A percentile compares a stretch with the other conserved stretches of the same genome.
Evolutionary conservation across 495 filamentous ascomycete genomes (phyloP).

Genomic region (Xylaria intraflava): DNA sequence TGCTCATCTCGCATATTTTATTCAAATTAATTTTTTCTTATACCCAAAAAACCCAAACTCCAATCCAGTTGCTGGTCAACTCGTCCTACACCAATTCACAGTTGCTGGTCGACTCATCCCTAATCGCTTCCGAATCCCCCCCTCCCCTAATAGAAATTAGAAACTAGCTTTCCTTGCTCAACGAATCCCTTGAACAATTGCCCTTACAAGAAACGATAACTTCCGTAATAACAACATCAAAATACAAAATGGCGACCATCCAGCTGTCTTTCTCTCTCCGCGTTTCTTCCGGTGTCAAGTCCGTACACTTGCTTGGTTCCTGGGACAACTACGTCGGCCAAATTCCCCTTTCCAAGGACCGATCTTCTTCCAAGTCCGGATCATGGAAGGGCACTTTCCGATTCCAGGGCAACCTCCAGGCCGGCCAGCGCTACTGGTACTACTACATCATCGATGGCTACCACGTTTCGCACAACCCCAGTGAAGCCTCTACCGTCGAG

Average conservation of each 20-base stretch:
- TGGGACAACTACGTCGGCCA: conserved; percentile 97
- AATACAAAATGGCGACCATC: conserved; percentile 68
- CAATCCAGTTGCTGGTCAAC: conserved; percentile 45
- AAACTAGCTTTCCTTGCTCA: conserved; percentile 58
- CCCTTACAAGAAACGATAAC: conserved; percentile 29
- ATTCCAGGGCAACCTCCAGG: conserved; percentile 82
- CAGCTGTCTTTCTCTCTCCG: conserved; percentile 87
- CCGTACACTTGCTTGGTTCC: conserved; percentile 93
- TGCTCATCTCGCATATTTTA: conserved; percentile 36
- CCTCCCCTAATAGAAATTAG: conserved; percentile 35
- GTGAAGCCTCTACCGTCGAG: conserved; percentile 81
- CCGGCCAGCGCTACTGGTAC: conserved; percentile 96
- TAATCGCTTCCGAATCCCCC: conserved; percentile 33
- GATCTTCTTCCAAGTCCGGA: conserved; percentile 67
- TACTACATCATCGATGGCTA: conserved; percentile 99
- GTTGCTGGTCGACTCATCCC: conserved; percentile 45
- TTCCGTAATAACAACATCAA: conserved; percentile 38
- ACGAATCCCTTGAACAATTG: conserved; percentile 19
- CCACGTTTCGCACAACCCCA: conserved; percentile 96
- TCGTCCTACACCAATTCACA: conserved; percentile 23
- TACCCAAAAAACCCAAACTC: conserved; percentile 35
- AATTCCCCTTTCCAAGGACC: conserved; percentile 84
- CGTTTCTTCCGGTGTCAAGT: conserved; percentile 94
- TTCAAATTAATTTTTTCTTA: conserved; percentile 21
- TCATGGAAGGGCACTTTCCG: conserved; percentile 93